Evolutionary conservation across 179 eudicot genomes (phyloP).

Genomic region (Heliamphora pulchella): DNA sequence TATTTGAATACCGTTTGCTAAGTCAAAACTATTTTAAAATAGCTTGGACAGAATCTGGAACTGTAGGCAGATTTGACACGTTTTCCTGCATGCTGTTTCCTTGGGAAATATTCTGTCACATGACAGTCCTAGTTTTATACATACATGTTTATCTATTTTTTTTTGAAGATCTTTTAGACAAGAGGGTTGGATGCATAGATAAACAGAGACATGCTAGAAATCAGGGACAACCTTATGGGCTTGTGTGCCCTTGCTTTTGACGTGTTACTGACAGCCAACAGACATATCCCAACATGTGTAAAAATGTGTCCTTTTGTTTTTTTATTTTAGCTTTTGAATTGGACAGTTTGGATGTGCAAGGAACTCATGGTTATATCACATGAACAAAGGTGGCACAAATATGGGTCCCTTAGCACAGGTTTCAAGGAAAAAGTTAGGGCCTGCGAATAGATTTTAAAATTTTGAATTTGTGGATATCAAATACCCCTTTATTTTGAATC

Average conservation of each 20-base stretch:
- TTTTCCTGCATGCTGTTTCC: not conserved
- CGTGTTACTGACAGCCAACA: not conserved
- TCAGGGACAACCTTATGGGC: not conserved
- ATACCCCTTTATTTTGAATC: not conserved
- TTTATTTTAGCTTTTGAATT: not conserved
- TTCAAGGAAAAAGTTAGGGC: not conserved
- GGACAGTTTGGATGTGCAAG: not conserved
- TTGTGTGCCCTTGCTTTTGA: not conserved
- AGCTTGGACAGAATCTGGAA: too few species aligned
- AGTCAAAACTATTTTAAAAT: too few species aligned
- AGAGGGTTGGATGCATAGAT: not conserved
- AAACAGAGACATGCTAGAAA: not conserved
- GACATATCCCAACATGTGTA: not conserved
- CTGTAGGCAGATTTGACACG: too few species aligned
- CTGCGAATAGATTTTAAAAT: not conserved
- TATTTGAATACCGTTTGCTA: too few species aligned
- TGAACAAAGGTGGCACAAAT: not conserved
- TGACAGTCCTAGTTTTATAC: too few species aligned
- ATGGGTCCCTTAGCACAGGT: not conserved
- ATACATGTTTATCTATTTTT: not conserved
- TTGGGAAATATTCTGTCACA: not conserved
- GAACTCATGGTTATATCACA: not conserved
- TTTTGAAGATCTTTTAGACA: not conserved
- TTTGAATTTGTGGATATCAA: not conserved
- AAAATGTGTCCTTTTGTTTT: not conserved